A percentile compares a stretch with the other conserved stretches of the same genome.
Evolutionary conservation across 83 land plant genomes (phyloP).

Genomic region (Diphasiastrum complanatum): DNA sequence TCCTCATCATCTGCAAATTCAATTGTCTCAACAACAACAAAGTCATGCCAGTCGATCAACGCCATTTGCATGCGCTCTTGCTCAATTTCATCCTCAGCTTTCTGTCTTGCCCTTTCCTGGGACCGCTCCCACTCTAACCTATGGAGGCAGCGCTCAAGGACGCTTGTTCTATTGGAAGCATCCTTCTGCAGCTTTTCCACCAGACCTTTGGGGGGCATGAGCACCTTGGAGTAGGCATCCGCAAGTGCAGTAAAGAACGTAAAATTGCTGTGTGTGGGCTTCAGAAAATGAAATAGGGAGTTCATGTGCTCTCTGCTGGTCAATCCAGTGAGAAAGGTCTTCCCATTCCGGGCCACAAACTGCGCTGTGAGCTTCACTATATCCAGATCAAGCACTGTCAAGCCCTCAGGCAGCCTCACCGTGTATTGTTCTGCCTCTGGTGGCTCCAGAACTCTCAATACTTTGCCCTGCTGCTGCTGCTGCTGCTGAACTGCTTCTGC

Average conservation of each 20-base stretch:
- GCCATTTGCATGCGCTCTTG: slow-evolving; percentile 91
- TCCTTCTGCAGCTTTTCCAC: slow-evolving; percentile 67
- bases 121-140: slow-evolving; percentile 93
- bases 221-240: slow-evolving; percentile 89
- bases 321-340: slow-evolving; percentile 60
- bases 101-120: slow-evolving; percentile 95
- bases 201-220: slow-evolving; percentile 79
- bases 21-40: slow-evolving; percentile 90
- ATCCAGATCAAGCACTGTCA: slow-evolving; percentile 77
- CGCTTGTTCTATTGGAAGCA: slow-evolving; percentile 52
- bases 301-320: slow-evolving; percentile 63
- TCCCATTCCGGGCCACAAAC: slow-evolving; percentile 87
- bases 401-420: slow-evolving; percentile 79
- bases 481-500: slow-evolving; percentile 20
- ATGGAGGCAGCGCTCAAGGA: slow-evolving; percentile 86
- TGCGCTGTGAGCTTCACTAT: slow-evolving; percentile 94
- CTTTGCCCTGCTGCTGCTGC: slow-evolving; percentile 36
- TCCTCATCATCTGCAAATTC: slow-evolving; percentile 96
- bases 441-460: slow-evolving; percentile 61
- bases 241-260: slow-evolving; percentile 75
- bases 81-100: slow-evolving; percentile 93
- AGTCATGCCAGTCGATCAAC: slow-evolving; percentile 98
- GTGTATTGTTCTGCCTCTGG: slow-evolving; percentile 90
- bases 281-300: slow-evolving; percentile 74
- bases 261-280: slow-evolving; percentile 90